Evolutionary conservation across 305 asterid genomes (phyloP).

Genomic region (Fraxinus platypoda): DNA sequence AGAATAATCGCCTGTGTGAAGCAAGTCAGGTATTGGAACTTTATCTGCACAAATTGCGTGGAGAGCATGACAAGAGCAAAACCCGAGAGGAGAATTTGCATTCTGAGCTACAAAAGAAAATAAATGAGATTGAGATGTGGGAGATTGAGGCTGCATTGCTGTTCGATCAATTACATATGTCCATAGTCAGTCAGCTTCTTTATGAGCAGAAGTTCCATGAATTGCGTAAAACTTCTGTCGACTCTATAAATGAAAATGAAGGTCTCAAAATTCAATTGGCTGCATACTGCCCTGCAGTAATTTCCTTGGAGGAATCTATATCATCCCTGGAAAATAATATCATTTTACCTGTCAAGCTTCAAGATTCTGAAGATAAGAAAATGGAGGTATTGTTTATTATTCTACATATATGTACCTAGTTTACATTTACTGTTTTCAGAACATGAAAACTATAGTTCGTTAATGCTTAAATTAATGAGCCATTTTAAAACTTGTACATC

Average conservation of each 20-base stretch:
- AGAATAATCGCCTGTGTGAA: slow-evolving; percentile 40
- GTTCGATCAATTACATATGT: slow-evolving; percentile 57
- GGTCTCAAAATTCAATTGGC: slow-evolving; percentile 54
- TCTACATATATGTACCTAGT: slow-evolving; percentile 8
- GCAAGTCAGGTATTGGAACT: slow-evolving; percentile 37
- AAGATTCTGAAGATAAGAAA: slow-evolving; percentile 45
- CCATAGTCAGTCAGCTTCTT: slow-evolving; percentile 52
- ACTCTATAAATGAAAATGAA: slow-evolving; percentile 50
- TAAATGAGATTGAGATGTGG: slow-evolving; percentile 49
- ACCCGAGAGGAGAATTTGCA: slow-evolving; percentile 45
- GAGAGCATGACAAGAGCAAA: slow-evolving; percentile 43
- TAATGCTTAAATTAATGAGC: background rate
- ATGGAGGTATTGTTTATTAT: slow-evolving; percentile 45
- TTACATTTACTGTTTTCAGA: slow-evolving; percentile 9
- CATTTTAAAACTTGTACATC: background rate
- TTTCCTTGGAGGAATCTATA: slow-evolving; percentile 57
- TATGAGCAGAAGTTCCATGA: slow-evolving; percentile 75
- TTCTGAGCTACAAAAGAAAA: slow-evolving; percentile 50
- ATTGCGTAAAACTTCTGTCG: slow-evolving; percentile 49
- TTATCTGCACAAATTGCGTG: slow-evolving; percentile 42
- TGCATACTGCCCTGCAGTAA: slow-evolving; percentile 65
- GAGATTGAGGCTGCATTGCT: slow-evolving; percentile 49
- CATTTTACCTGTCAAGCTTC: slow-evolving; percentile 47
- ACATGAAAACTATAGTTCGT: background rate
- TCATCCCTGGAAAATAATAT: slow-evolving; percentile 68